Percentiles rank a stretch among this genome's conserved stretches.
These are phyloP conservation scores for Arabidopsis hybrid DNA, from an alignment of 441 rosid species.

Conservation along the genomic window DNA sequence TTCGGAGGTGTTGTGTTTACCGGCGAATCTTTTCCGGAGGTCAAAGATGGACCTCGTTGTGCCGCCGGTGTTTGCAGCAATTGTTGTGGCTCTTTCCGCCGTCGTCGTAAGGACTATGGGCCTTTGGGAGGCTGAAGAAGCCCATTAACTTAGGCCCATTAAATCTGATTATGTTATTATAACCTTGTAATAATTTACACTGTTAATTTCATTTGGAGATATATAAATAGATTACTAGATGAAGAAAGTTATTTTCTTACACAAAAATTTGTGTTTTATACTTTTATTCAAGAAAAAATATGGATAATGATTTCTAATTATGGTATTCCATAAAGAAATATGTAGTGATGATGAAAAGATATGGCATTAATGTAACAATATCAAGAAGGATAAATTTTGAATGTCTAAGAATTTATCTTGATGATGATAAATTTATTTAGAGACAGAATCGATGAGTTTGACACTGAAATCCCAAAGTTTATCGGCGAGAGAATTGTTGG, in stretches of 20 bases:
- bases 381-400: neutral
- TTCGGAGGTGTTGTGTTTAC: conserved; percentile 73
- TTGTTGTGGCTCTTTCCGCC: conserved; percentile 78
- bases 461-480: conserved; percentile 81
- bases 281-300: neutral
- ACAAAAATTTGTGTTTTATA: neutral
- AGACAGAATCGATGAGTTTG: conserved; percentile 54
- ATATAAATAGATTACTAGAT: neutral
- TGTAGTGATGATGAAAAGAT: neutral
- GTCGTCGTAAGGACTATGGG: conserved; percentile 70
- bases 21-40: conserved; percentile 62
- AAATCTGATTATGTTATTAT: neutral
- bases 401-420: neutral
- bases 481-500: conserved; percentile 56
- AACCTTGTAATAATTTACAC: neutral
- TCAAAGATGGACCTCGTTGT: conserved; percentile 72
- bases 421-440: neutral
- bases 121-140: conserved; percentile 54
- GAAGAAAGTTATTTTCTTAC: neutral
- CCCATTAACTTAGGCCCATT: conserved; percentile 35
- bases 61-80: conserved; percentile 84
- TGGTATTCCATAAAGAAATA: neutral
- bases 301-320: neutral
- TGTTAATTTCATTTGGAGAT: conserved; percentile 14
- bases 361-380: neutral